A percentile compares a stretch with the other conserved stretches of the same genome.
These are phyloP conservation scores for Linaria vulgaris DNA, from an alignment of 257 asterid species.

Conservation along the genomic window DNA sequence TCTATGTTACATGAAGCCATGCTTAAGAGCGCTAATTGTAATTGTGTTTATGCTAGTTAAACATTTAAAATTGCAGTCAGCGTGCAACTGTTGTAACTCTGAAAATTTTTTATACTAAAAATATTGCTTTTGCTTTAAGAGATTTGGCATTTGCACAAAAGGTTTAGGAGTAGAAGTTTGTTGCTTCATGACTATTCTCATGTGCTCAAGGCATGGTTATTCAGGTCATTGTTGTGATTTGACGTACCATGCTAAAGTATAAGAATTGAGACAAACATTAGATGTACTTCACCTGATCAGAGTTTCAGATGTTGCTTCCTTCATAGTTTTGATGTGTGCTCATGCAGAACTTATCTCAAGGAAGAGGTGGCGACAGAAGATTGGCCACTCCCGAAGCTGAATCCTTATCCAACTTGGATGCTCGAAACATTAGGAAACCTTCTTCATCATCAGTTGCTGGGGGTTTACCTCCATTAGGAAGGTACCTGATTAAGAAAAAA, in stretches of 20 bases:
- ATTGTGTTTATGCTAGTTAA: neutral
- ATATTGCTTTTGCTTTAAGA: neutral
- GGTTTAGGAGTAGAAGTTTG: neutral
- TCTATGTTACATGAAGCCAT: constrained; percentile 39
- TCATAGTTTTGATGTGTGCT: constrained; percentile 18
- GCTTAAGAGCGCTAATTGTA: constrained; percentile 17
- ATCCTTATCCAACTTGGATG: constrained; percentile 47
- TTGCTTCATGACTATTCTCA: neutral
- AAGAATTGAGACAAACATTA: neutral
- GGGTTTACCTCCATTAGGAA: constrained; percentile 92
- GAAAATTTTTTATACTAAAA: neutral
- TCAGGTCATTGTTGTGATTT: neutral
- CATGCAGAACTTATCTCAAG: constrained; percentile 73
- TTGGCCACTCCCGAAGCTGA: constrained; percentile 47
- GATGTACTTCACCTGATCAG: neutral
- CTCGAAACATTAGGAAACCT: constrained; percentile 68
- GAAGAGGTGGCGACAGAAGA: constrained; percentile 60
- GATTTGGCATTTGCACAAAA: constrained; percentile 5
- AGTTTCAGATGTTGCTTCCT: constrained; percentile 7
- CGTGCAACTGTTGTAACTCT: neutral
- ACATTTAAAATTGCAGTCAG: neutral
- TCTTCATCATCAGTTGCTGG: constrained; percentile 86
- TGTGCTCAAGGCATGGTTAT: neutral
- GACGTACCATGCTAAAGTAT: neutral
- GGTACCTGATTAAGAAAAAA: constrained; percentile 38